A percentile compares a stretch with the other conserved stretches of the same genome.
These are phyloP conservation scores for Paracoccidioides brasiliensis DNA, from an alignment of 2,329 filamentous ascomycete genomes.

Conservation along the genomic window DNA sequence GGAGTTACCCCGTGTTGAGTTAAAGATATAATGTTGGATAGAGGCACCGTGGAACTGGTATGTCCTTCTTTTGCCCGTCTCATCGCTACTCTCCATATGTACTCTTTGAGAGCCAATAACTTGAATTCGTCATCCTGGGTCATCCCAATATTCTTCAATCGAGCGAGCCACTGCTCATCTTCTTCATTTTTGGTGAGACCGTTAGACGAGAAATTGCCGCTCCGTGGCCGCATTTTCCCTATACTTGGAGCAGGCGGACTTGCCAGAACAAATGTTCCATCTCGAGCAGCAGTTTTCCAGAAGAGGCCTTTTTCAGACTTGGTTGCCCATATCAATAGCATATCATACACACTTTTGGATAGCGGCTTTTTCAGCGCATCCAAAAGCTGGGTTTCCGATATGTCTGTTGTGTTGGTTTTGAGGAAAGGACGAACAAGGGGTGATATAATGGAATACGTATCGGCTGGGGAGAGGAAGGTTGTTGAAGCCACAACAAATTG, in stretches of 20 bases:
- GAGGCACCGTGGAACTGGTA: slow-evolving; percentile 23
- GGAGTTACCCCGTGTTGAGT: slow-evolving; percentile 64
- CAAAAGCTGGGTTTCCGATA: slow-evolving; percentile 61
- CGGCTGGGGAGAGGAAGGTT: slow-evolving; percentile 62
- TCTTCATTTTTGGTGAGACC: slow-evolving; percentile 69
- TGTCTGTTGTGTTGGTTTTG: slow-evolving; percentile 55
- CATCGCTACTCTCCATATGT: slow-evolving; percentile 74
- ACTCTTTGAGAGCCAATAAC: slow-evolving; percentile 71
- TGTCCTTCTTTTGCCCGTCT: slow-evolving; percentile 47
- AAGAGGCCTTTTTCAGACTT: slow-evolving; percentile 73
- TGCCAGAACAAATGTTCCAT: slow-evolving; percentile 56
- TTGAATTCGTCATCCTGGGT: slow-evolving; percentile 76
- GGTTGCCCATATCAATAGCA: slow-evolving; percentile 72
- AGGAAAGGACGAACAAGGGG: slow-evolving; percentile 73
- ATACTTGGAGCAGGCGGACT: slow-evolving; percentile 43
- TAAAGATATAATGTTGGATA: slow-evolving; percentile 61
- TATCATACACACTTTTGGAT: slow-evolving; percentile 66
- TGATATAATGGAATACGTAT: slow-evolving; percentile 68
- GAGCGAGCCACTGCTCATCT: slow-evolving; percentile 84
- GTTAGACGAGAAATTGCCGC: slow-evolving; percentile 35
- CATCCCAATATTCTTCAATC: slow-evolving; percentile 74
- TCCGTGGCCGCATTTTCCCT: slow-evolving; percentile 43
- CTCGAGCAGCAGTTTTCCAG: slow-evolving; percentile 64
- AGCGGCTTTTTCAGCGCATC: slow-evolving; percentile 75
- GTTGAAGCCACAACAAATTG: slow-evolving; percentile 70